Evolutionary conservation across 352 stramenopile genomes (phyloP).

Genomic region (Phytophthora pseudosyringae): DNA sequence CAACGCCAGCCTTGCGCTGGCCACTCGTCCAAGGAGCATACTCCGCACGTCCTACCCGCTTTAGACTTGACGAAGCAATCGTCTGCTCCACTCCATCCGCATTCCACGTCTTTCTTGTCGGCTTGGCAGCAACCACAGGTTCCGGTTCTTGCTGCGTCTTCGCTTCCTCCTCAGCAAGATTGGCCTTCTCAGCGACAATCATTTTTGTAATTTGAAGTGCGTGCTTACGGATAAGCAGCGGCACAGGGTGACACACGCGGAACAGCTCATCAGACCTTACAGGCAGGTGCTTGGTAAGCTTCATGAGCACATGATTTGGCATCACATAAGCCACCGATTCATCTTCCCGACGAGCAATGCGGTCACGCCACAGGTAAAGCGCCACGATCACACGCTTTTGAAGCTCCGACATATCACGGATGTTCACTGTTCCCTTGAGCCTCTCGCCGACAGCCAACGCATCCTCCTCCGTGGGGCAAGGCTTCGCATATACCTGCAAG

Average conservation of each 20-base stretch:
- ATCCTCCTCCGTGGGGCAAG: constrained; percentile 52
- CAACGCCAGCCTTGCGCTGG: constrained; percentile 56
- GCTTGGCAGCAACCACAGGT: constrained; percentile 5
- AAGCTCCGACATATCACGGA: constrained; percentile 62
- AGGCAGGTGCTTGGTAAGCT: constrained; percentile 77
- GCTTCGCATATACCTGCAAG: constrained; percentile 87
- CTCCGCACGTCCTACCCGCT: constrained; percentile 50
- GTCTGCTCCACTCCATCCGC: constrained; percentile 38
- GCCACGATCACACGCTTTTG: constrained; percentile 74
- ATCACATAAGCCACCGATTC: constrained; percentile 83
- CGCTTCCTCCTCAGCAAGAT: constrained; percentile 42
- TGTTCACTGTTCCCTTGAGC: constrained; percentile 72
- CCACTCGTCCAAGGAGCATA: constrained; percentile 67
- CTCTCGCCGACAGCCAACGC: constrained; percentile 63
- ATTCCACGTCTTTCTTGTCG: constrained; percentile 46
- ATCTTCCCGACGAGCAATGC: constrained; percentile 68
- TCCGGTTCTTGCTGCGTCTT: constrained; percentile 21
- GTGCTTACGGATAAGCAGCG: constrained; percentile 78
- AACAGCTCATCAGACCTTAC: constrained; percentile 77
- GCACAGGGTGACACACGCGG: constrained; percentile 77
- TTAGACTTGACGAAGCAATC: constrained; percentile 27
- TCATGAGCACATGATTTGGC: constrained; percentile 87
- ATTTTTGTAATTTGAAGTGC: constrained; percentile 74
- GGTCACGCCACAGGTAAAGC: constrained; percentile 84
- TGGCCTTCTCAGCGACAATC: constrained; percentile 61